Conservation (phyloP, 1,139 yeast species). For the Entelexis paramagnoliae region DNA sequence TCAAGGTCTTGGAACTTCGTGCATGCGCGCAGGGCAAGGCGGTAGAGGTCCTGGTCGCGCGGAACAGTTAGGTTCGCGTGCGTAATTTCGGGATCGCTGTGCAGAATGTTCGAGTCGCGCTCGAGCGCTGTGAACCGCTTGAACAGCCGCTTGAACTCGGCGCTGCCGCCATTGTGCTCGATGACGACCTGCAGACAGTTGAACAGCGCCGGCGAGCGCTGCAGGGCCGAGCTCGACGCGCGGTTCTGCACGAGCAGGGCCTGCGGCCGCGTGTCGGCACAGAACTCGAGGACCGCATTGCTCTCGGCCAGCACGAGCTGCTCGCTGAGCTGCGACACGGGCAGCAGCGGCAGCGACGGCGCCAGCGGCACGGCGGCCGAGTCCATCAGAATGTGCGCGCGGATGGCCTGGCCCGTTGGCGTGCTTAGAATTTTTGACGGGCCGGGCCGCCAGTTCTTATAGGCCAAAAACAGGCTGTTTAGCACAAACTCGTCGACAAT, state of each 20-base stretch:
- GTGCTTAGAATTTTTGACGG: constrained; percentile 32
- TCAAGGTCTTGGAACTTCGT: constrained; percentile 43
- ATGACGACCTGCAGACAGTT: constrained; percentile 49
- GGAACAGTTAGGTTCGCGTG: constrained; percentile 1
- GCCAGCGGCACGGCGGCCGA: not conserved
- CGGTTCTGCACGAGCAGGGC: constrained; percentile 28
- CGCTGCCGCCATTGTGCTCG: constrained; percentile 36
- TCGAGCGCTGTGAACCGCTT: constrained; percentile 41
- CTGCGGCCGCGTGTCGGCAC: constrained; percentile 37
- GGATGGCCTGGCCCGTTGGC: constrained; percentile 27
- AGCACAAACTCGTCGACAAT: constrained; percentile 29
- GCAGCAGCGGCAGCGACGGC: constrained; percentile 54
- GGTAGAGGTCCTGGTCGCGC: constrained; percentile 48
- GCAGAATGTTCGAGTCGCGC: constrained; percentile 7
- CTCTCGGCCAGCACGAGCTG: constrained; percentile 59
- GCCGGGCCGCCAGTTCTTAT: constrained; percentile 29
- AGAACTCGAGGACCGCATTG: constrained; percentile 61
- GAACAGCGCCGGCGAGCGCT: constrained; percentile 26
- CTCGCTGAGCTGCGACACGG: constrained; percentile 37
- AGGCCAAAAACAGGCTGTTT: constrained; percentile 31
- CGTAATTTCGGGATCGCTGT: not conserved
- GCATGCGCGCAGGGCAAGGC: constrained; percentile 50
- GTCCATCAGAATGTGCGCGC: constrained; percentile 20
- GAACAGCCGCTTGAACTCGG: constrained; percentile 46
- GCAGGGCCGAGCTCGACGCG: constrained; percentile 14